phyloP scores from a whole-genome alignment of 2,329 filamentous ascomycete species.

The Diaporthe batatas region DNA sequence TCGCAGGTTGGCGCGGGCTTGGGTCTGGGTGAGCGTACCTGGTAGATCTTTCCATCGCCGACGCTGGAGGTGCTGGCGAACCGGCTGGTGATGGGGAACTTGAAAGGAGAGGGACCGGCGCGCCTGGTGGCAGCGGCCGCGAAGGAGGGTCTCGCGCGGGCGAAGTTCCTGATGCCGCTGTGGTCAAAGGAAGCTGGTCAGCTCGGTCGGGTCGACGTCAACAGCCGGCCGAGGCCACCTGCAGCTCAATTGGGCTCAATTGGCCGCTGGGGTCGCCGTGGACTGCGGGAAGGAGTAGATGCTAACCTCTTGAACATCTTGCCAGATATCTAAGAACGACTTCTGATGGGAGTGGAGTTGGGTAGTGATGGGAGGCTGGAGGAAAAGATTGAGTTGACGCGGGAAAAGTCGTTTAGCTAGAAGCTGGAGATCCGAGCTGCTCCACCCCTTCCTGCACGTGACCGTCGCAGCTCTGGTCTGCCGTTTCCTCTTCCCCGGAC shows the following conservation, averaged over 20 bases:
- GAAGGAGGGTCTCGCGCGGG: slow-evolving; percentile 72
- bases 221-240: slow-evolving; percentile 41
- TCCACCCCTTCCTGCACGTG: slow-evolving; percentile 30
- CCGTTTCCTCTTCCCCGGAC: not conserved
- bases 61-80: slow-evolving; percentile 71
- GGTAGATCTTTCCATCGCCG: slow-evolving; percentile 77
- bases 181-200: slow-evolving; percentile 52
- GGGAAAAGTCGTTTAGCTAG: slow-evolving; percentile 36
- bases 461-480: not conserved
- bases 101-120: slow-evolving; percentile 68
- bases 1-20: slow-evolving; percentile 20
- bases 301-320: slow-evolving; percentile 89
- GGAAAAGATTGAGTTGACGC: slow-evolving; percentile 49
- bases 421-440: slow-evolving; percentile 38
- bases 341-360: slow-evolving; percentile 69
- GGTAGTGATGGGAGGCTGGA: slow-evolving; percentile 57
- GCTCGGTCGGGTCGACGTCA: slow-evolving; percentile 40
- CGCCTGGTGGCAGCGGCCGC: slow-evolving; percentile 67
- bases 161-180: slow-evolving; percentile 72
- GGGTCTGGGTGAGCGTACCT: slow-evolving; percentile 60
- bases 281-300: slow-evolving; percentile 49
- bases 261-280: slow-evolving; percentile 48
- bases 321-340: slow-evolving; percentile 76
- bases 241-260: slow-evolving; percentile 68
- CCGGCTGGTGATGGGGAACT: slow-evolving; percentile 68